These are phyloP conservation scores for Rhizopus arrhizus DNA, from an alignment of 371 early-diverging fungal species.

Conservation along the genomic window DNA sequence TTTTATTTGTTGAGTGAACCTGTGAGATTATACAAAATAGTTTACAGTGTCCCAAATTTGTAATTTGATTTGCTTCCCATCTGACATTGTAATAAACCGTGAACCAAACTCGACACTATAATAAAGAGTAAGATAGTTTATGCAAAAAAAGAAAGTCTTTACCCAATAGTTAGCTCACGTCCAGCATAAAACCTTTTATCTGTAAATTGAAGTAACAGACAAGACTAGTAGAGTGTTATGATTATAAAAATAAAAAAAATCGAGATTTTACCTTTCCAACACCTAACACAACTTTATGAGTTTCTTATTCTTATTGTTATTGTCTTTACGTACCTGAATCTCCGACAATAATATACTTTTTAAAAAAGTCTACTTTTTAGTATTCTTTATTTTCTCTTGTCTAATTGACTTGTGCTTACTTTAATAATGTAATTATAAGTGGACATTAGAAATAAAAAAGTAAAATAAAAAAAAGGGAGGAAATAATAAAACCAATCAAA, in stretches of 20 bases:
- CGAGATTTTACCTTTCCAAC: slow-evolving; percentile 67
- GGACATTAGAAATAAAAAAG: too few species aligned
- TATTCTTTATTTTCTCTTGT: too few species aligned
- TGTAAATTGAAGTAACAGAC: slow-evolving; percentile 80
- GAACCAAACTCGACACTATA: slow-evolving; percentile 81
- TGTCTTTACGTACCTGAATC: slow-evolving; percentile 39
- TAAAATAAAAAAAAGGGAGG: too few species aligned
- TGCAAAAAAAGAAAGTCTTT: slow-evolving; percentile 6
- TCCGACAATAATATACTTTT: slow-evolving; percentile 52
- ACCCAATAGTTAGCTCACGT: slow-evolving; percentile 88
- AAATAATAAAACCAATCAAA: too few species aligned
- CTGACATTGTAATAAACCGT: slow-evolving; percentile 70
- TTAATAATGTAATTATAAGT: slow-evolving; percentile 47
- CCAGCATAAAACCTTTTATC: slow-evolving; percentile 82
- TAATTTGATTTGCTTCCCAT: slow-evolving; percentile 86
- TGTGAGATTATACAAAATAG: too few species aligned
- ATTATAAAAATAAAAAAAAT: too few species aligned
- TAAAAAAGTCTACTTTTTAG: too few species aligned
- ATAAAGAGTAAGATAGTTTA: too few species aligned
- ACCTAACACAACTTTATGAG: slow-evolving; percentile 39
- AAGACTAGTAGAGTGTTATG: slow-evolving; percentile 54
- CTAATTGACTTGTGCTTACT: slow-evolving; percentile 18
- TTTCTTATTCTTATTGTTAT: neutral
- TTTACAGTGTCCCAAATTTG: slow-evolving; percentile 99
- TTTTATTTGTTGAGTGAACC: neutral